Evolutionary conservation across 2,329 filamentous ascomycete species (phyloP).

Genomic region (Dactylellina cionopaga): DNA sequence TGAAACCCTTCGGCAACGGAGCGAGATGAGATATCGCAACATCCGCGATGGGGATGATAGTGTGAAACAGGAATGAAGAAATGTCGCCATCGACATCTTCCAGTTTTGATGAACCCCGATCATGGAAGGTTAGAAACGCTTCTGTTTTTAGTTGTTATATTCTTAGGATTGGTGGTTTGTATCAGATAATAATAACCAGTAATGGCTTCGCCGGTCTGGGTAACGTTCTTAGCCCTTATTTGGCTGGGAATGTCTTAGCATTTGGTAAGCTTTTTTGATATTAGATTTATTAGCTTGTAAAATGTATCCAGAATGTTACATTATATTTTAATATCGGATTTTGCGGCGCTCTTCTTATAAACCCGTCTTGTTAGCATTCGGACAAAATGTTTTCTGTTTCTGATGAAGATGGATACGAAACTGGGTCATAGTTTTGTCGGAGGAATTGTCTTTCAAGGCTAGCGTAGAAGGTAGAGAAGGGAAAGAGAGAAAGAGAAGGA

Average conservation of each 20-base stretch:
- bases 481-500: too few relatives aligned
- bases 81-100: conserved; percentile 36
- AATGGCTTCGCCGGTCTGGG: conserved; percentile 8
- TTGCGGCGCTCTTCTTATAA: background rate
- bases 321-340: conserved; percentile 13
- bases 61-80: conserved; percentile 23
- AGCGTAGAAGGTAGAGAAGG: too few relatives aligned
- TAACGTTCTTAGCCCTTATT: background rate
- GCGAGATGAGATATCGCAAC: conserved; percentile 48
- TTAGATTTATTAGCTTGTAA: conserved; percentile 1
- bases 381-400: too few relatives aligned
- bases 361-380: too few relatives aligned
- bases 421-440: conserved; percentile 19
- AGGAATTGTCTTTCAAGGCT: too few relatives aligned
- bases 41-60: conserved; percentile 29
- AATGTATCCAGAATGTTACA: conserved; percentile 20
- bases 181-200: too few relatives aligned
- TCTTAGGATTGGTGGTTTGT: too few relatives aligned
- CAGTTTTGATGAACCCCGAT: conserved; percentile 7
- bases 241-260: conserved; percentile 18
- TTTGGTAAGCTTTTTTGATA: conserved; percentile 9
- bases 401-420: too few relatives aligned
- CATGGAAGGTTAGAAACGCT: conserved; percentile 12
- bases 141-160: conserved; percentile 21
- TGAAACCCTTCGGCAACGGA: conserved; percentile 50